Base-by-base conservation (phyloP, 2,329 filamentous ascomycete species). In the Cladorrhinum sp. region DNA sequence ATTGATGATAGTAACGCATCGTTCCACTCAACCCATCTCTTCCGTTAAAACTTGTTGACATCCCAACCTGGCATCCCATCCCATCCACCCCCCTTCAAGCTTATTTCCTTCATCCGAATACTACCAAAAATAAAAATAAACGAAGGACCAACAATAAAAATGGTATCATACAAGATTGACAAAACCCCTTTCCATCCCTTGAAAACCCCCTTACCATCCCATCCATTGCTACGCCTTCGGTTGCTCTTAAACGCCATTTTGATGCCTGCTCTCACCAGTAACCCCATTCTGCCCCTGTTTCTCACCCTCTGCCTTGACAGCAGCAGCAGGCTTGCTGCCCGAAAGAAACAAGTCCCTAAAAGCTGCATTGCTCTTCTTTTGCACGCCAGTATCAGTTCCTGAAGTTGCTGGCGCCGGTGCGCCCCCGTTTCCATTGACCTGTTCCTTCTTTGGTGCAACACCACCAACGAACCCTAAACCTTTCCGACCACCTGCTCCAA, bases 401-500 rank as follows among this genome's bases (percentile, higher is more conserved):
- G 4, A 12, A 9, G 32, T 4, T 36, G 22, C 38, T 16, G 41
- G 66, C 64, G 27, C 62, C 61, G 56, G 67, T 61, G 50, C 61
- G 59, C 29, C 8, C 71, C 73, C 22, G 73, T 50, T 45, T 68
- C 71, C 66, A 67, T 76, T 70, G 32, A 63, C 57, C n/a, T n/a
- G n/a, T 64, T 72, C 55, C 59, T 68, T 69, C 36, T 71, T 70
- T 3, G 73, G 68, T 13, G 49, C 24, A 8, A 65, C 50, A 3
- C 52, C 57, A 3, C 60, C 64, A 8, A 70, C 67, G 57, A 83
- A 80, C 1, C 79, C 80, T 5, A 82, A 64, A 10, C 76, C 77
- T 57, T 76, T 73, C 60, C 77, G 82, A 24, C 68, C 69, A 59
- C 58, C 66, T 13, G 58, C 32, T 41, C 78, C 78, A n/a, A 77